Conservation (phyloP, 1,284 basidiomycete species). For the Cutaneotrichosporon cutaneum region DNA sequence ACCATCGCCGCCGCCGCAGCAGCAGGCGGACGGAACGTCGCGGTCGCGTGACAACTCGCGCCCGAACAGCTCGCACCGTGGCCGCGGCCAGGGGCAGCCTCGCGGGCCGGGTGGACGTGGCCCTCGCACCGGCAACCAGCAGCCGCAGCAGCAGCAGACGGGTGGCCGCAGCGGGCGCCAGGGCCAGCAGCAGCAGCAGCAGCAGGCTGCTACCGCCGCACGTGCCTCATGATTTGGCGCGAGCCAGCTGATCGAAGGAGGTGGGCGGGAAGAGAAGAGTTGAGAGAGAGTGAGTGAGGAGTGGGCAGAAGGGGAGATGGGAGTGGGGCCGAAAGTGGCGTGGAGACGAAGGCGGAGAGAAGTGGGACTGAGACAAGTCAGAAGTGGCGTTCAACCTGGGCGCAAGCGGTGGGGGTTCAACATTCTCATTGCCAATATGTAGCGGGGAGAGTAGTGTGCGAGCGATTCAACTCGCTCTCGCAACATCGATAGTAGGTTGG, state of each 20-base stretch:
- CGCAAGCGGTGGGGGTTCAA: slow-evolving; percentile 27
- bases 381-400: slow-evolving; percentile 1
- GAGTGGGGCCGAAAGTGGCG: background rate
- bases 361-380: background rate
- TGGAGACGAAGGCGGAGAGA: background rate
- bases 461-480: slow-evolving; percentile 11
- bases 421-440: slow-evolving; percentile 17
- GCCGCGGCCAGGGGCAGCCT: slow-evolving; percentile 15
- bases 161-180: slow-evolving; percentile 14
- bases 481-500: slow-evolving; percentile 14
- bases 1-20: background rate
- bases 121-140: slow-evolving; percentile 5
- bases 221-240: slow-evolving; percentile 14
- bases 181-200: slow-evolving; percentile 10
- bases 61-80: slow-evolving; percentile 20
- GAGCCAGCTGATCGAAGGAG: too few species aligned
- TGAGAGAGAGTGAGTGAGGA: background rate
- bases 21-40: slow-evolving; percentile 10
- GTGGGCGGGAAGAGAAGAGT: background rate
- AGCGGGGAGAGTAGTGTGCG: slow-evolving; percentile 16
- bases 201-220: slow-evolving; percentile 7
- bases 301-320: background rate
- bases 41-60: slow-evolving; percentile 18
- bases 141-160: background rate
- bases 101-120: slow-evolving; percentile 2